Percentiles rank a stretch among this genome's conserved stretches.
phyloP scores from a whole-genome alignment of 2,329 filamentous ascomycete species.

The Claviceps spartinae region DNA sequence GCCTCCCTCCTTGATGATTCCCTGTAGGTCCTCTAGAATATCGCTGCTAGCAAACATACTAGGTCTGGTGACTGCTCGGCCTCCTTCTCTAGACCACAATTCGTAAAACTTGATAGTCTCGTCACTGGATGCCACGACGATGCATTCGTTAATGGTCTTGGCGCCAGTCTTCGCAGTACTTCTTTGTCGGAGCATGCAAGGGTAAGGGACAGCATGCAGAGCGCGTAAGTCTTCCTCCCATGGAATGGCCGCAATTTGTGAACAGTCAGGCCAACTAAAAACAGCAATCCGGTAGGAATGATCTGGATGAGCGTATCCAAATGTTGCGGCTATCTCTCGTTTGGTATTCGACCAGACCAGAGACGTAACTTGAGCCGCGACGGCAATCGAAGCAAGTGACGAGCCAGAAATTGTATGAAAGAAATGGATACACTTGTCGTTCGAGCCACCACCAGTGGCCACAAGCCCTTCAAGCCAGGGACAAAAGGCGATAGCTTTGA shows the following conservation, averaged over 20 bases:
- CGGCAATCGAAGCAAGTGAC: constrained; percentile 77
- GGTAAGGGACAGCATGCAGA: constrained; percentile 78
- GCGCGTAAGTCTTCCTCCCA: constrained; percentile 71
- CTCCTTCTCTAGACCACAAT: constrained; percentile 62
- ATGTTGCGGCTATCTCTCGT: constrained; percentile 82
- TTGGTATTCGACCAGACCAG: constrained; percentile 79
- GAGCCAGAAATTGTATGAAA: constrained; percentile 77
- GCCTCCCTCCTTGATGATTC: constrained; percentile 60
- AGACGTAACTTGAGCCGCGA: constrained; percentile 84
- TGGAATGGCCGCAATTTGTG: constrained; percentile 70
- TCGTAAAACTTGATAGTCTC: constrained; percentile 92
- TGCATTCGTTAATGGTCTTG: constrained; percentile 38
- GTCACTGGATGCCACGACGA: constrained; percentile 86
- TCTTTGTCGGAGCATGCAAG: constrained; percentile 29
- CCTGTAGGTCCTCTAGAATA: constrained; percentile 71
- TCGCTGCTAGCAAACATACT: constrained; percentile 68
- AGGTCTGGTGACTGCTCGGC: constrained; percentile 34
- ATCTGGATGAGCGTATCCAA: constrained; percentile 84
- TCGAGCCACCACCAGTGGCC: constrained; percentile 84
- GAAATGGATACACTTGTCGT: constrained; percentile 93
- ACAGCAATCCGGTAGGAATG: constrained; percentile 83
- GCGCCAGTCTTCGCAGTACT: constrained; percentile 12
- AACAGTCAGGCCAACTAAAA: constrained; percentile 88
- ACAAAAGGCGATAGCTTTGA: constrained; percentile 95
- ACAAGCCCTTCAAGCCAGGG: constrained; percentile 82